Percentiles rank a stretch among this genome's conserved stretches.
These are phyloP conservation scores for Amesomyces nigricolor DNA, from an alignment of 2,329 filamentous ascomycete species.

Conservation along the genomic window DNA sequence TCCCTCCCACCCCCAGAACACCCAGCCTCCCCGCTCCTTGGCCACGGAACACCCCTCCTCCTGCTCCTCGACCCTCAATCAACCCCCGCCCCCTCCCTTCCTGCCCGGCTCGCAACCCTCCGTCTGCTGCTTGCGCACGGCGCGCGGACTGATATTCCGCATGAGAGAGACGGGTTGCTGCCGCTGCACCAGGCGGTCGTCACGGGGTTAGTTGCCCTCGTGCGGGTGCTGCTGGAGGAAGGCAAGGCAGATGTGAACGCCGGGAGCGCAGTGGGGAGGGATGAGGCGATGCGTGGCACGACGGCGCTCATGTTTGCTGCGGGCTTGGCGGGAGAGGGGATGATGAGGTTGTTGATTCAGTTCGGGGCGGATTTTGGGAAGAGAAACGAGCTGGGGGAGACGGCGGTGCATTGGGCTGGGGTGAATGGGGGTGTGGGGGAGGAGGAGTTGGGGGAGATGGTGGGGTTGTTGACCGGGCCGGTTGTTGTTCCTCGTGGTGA, in stretches of 20 bases:
- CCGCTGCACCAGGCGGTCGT: neutral
- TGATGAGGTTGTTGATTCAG: neutral
- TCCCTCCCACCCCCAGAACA: too few relatives aligned
- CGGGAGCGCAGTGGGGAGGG: neutral
- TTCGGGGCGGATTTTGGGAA: neutral
- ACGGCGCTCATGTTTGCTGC: conserved; percentile 8
- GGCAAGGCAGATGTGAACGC: neutral
- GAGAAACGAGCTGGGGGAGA: conserved; percentile 2
- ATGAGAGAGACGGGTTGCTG: neutral
- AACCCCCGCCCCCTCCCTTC: neutral
- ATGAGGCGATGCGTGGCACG: neutral
- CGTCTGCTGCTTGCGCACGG: neutral
- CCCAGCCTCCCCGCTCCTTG: too few relatives aligned
- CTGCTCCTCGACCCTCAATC: neutral
- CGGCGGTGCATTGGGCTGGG: conserved; percentile 10
- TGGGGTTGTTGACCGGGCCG: neutral
- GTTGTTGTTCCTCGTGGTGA: too few relatives aligned
- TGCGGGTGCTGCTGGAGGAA: neutral
- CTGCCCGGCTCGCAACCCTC: neutral
- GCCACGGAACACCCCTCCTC: neutral
- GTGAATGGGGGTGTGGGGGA: neutral
- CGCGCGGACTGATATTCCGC: neutral
- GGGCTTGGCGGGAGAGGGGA: neutral
- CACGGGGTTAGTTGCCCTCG: neutral
- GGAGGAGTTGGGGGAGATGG: neutral